Evolutionary conservation across 129 eudicot species (phyloP).

Genomic region (Arctium minus): DNA sequence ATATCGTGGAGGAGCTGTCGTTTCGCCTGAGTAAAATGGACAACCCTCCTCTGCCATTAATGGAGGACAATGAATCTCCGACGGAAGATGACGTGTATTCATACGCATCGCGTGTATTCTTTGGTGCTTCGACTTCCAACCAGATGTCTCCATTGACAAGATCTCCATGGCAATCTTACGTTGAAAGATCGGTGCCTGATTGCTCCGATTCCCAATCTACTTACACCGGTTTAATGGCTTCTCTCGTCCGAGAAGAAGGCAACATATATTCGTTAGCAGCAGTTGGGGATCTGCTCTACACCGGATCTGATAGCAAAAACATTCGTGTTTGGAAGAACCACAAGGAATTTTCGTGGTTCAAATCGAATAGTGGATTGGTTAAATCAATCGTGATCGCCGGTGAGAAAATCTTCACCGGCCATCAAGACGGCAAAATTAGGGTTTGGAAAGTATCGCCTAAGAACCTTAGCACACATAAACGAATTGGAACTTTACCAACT

Average conservation of each 20-base stretch:
- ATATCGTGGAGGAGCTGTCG: constrained; percentile 31
- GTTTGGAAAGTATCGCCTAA: constrained; percentile 70
- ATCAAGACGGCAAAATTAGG: constrained; percentile 82
- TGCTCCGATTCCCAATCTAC: constrained; percentile 16
- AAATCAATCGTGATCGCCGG: constrained; percentile 67
- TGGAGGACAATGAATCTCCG: constrained; percentile 20
- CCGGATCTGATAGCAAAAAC: constrained; percentile 84
- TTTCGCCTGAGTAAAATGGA: constrained; percentile 29
- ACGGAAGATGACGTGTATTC: constrained; percentile 19
- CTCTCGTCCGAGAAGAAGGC: constrained; percentile 78
- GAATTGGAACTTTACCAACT: constrained; percentile 62
- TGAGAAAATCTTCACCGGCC: constrained; percentile 66
- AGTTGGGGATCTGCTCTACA: constrained; percentile 55
- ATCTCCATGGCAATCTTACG: constrained; percentile 69
- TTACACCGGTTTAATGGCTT: constrained; percentile 81
- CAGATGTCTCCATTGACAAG: constrained; percentile 50
- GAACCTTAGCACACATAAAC: constrained; percentile 58
- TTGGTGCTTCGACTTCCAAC: not conserved
- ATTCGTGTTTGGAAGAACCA: constrained; percentile 86
- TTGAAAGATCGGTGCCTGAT: constrained; percentile 10
- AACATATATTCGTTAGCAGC: constrained; percentile 71
- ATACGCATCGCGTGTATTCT: constrained; percentile 26
- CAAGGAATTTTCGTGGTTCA: constrained; percentile 72
- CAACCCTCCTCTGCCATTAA: not conserved
- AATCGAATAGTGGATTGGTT: constrained; percentile 76